These are phyloP conservation scores for Phaeosphaeriaceae sp. DNA, from an alignment of 2,329 filamentous ascomycete species.

Conservation along the genomic window DNA sequence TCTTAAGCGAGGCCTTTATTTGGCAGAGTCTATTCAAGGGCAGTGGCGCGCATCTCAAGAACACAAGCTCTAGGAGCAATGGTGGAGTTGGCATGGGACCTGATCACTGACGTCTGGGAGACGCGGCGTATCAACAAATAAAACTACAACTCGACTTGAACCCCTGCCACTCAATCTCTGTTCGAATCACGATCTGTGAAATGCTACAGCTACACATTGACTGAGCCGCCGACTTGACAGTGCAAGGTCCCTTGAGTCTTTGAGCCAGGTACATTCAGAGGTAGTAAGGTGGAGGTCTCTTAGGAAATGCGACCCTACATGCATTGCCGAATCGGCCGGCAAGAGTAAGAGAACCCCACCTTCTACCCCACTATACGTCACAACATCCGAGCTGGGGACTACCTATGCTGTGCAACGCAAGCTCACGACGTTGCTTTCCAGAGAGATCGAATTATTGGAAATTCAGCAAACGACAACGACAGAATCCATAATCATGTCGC, in stretches of 20 bases:
- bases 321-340: conserved; percentile 11
- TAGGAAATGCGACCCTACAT: not conserved
- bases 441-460: not conserved
- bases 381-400: conserved; percentile 6
- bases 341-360: conserved; percentile 26
- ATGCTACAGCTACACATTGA: not conserved
- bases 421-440: not conserved
- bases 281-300: not conserved
- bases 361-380: conserved; percentile 30
- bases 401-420: not conserved
- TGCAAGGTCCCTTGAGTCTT: not conserved
- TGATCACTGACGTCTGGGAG: conserved; percentile 29
- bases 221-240: not conserved
- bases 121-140: not conserved
- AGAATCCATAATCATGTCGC: conserved; percentile 14
- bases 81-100: conserved; percentile 49
- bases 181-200: not conserved
- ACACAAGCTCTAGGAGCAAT: conserved; percentile 42
- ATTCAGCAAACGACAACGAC: not conserved
- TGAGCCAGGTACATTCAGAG: not conserved
- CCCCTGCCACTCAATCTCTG: conserved; percentile 6
- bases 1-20: conserved; percentile 96
- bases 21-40: conserved; percentile 98
- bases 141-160: not conserved
- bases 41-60: conserved; percentile 81